A percentile compares a stretch with the other conserved stretches of the same genome.
phyloP scores from a whole-genome alignment of 116 monocot species.

The Phalaenopsis hybrid region DNA sequence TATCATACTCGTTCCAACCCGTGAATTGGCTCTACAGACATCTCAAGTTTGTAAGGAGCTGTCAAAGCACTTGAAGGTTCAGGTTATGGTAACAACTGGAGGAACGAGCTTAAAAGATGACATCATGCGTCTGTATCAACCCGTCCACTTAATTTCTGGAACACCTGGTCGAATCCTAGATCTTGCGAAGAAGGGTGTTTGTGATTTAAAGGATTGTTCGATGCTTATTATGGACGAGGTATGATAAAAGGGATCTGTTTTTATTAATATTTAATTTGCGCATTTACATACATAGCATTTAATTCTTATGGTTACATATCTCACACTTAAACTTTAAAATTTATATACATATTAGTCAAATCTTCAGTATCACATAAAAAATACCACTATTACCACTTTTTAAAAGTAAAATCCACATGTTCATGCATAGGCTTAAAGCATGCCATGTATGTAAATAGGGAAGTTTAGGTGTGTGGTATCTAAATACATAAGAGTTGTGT shows the following conservation, averaged over 20 bases:
- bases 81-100: slow-evolving; percentile 89
- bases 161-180: slow-evolving; percentile 93
- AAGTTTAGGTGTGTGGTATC: no score
- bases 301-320: no score
- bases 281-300: not conserved
- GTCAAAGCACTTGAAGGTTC: slow-evolving; percentile 76
- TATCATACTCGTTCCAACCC: slow-evolving; percentile 88
- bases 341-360: no score
- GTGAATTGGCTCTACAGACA: slow-evolving; percentile 88
- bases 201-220: slow-evolving; percentile 60
- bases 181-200: slow-evolving; percentile 82
- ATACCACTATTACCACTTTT: no score
- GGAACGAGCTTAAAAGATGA: slow-evolving; percentile 92
- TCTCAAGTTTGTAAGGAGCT: slow-evolving; percentile 97
- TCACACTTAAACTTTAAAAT: no score
- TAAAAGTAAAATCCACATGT: no score
- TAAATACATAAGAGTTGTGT: no score
- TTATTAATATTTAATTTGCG: not conserved
- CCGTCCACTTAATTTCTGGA: slow-evolving; percentile 88
- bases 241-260: slow-evolving; percentile 6
- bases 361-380: no score
- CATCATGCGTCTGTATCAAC: slow-evolving; percentile 85
- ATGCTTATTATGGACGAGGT: slow-evolving; percentile 98
- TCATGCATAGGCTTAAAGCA: no score
- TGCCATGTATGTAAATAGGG: no score